Conservation (phyloP, 208 protist genomes). For the Crithidia bombi region DNA sequence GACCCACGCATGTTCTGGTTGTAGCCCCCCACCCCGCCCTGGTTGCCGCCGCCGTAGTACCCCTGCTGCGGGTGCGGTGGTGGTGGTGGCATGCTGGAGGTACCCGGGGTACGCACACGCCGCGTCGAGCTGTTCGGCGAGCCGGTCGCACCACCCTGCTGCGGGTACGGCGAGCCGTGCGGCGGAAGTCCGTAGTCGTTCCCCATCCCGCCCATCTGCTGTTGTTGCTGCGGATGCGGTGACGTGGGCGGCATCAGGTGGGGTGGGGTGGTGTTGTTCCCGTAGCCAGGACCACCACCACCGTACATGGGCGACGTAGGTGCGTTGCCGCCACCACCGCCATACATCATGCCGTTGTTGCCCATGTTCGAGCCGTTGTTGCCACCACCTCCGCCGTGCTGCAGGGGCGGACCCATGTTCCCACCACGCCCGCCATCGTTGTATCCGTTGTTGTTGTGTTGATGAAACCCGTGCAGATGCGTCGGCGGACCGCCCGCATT, state of each 20-base stretch:
- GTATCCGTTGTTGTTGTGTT: conserved; percentile 36
- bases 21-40: conserved; percentile 35
- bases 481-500: conserved; percentile 26
- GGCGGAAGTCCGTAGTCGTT: conserved; percentile 30
- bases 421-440: conserved; percentile 36
- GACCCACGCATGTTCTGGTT: conserved; percentile 34
- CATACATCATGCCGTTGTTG: conserved; percentile 37
- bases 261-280: conserved; percentile 24
- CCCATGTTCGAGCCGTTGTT: conserved; percentile 39
- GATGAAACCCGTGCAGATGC: conserved; percentile 45
- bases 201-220: conserved; percentile 34
- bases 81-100: conserved; percentile 24
- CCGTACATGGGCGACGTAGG: conserved; percentile 34
- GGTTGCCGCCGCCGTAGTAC: conserved; percentile 35
- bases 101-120: conserved; percentile 17
- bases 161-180: conserved; percentile 35
- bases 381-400: conserved; percentile 27
- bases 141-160: conserved; percentile 20
- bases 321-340: conserved; percentile 26
- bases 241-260: conserved; percentile 34
- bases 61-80: conserved; percentile 36
- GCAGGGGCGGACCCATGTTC: conserved; percentile 36
- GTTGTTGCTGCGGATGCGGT: conserved; percentile 30
- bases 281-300: conserved; percentile 24
- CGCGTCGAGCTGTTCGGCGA: conserved; percentile 31